Evolutionary conservation across 73 alveolate genomes (phyloP).

Genomic region (Tetrahymena thermophila): DNA sequence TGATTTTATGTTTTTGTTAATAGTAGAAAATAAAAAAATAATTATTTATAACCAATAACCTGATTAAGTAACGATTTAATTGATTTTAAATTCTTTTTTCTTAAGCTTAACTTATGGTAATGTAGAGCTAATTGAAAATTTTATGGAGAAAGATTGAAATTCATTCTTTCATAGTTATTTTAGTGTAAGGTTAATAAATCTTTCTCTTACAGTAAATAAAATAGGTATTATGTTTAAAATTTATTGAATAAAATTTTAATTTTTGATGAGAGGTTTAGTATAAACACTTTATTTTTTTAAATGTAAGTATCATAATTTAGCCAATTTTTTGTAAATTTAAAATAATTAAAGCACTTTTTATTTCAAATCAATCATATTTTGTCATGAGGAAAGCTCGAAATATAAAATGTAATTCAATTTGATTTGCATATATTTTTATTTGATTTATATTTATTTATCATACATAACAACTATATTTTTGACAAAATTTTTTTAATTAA

Average conservation of each 20-base stretch:
- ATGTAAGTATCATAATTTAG: not conserved
- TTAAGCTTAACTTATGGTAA: too few species aligned
- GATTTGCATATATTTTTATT: too few species aligned
- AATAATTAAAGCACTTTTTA: not conserved
- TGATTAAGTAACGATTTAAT: too few species aligned
- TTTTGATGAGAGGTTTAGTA: too few species aligned
- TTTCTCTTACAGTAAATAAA: not conserved
- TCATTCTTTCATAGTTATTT: not conserved
- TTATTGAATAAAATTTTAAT: too few species aligned
- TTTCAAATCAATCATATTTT: not conserved
- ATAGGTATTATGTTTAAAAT: not conserved
- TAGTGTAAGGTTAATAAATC: not conserved
- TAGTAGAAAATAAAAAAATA: not conserved
- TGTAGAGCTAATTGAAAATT: not conserved
- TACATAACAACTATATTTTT: not conserved
- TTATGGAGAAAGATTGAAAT: too few species aligned
- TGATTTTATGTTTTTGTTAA: too few species aligned
- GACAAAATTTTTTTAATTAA: not conserved
- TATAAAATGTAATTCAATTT: not conserved
- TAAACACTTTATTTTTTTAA: not conserved
- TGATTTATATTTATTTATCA: not conserved
- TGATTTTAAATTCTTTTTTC: too few species aligned
- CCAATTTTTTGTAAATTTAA: not conserved
- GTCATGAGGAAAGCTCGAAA: not conserved
- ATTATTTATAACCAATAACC: not conserved